These are phyloP conservation scores for Fusarium nisikadoi DNA, from an alignment of 2,329 filamentous ascomycete species.

Conservation along the genomic window DNA sequence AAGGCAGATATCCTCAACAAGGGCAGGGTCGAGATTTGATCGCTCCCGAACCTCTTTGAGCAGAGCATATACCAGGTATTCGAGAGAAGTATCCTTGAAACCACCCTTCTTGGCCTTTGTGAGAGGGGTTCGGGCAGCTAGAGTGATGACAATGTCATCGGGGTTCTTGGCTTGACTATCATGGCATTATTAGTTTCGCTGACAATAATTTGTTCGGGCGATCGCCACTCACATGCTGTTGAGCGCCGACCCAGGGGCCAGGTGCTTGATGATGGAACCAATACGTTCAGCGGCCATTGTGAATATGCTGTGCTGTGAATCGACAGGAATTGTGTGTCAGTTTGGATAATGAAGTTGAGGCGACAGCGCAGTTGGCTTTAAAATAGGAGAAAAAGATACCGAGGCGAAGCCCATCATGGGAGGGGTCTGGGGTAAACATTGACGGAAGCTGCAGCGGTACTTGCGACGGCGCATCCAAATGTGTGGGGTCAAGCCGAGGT, in stretches of 20 bases:
- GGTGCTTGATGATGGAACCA: conserved; percentile 86
- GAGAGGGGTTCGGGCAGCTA: conserved; percentile 88
- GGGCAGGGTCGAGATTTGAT: conserved; percentile 79
- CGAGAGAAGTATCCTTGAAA: conserved; percentile 92
- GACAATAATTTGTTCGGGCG: background rate
- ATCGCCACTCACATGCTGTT: conserved; percentile 76
- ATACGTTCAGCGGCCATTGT: conserved; percentile 87
- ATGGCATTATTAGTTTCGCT: conserved; percentile 5
- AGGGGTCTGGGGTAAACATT: conserved; percentile 30
- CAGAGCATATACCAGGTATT: conserved; percentile 85
- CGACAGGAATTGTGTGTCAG: background rate
- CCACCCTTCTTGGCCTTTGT: conserved; percentile 91
- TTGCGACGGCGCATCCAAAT: conserved; percentile 20
- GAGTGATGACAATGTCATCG: conserved; percentile 96
- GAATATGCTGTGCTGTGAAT: conserved; percentile 25
- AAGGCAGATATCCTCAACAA: conserved; percentile 90
- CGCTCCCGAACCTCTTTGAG: conserved; percentile 79
- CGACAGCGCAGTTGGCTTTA: conserved; percentile 13
- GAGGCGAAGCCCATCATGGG: conserved; percentile 37
- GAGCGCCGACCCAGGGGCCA: conserved; percentile 78
- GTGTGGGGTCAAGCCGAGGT: conserved; percentile 49
- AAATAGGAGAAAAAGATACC: conserved; percentile 30
- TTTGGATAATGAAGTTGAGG: background rate
- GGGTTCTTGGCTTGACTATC: conserved; percentile 87
- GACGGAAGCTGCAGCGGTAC: conserved; percentile 38